These are phyloP conservation scores for Exophiala sp. DNA, from an alignment of 2,329 filamentous ascomycete genomes.

Conservation along the genomic window DNA sequence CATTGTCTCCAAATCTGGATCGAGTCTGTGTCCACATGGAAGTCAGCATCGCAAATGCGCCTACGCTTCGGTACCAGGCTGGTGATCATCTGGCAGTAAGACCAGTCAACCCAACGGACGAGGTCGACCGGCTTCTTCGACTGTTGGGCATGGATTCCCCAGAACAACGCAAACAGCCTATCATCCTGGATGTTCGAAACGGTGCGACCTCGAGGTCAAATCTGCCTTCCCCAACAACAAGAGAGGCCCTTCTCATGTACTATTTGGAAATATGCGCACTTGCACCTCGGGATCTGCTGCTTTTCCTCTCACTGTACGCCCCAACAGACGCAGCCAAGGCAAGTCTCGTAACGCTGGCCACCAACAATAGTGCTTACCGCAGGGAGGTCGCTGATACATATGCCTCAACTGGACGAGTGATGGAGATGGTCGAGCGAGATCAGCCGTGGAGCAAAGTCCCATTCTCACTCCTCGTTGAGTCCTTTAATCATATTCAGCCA, in stretches of 20 bases:
- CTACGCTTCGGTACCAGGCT: constrained; percentile 36
- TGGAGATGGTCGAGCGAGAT: constrained; percentile 72
- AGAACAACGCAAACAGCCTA: constrained; percentile 30
- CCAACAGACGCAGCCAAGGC: constrained; percentile 69
- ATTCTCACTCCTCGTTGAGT: constrained; percentile 24
- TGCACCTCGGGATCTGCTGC: constrained; percentile 83
- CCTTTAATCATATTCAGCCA: constrained; percentile 18
- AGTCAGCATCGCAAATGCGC: constrained; percentile 41
- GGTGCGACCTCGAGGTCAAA: constrained; percentile 42
- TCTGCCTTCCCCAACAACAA: constrained; percentile 85
- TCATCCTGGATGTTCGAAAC: constrained; percentile 20
- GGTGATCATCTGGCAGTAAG: constrained; percentile 42
- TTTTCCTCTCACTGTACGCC: constrained; percentile 76
- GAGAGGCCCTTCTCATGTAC: constrained; percentile 78
- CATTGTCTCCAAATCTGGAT: neutral
- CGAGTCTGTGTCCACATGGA: constrained; percentile 38
- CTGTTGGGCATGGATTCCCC: constrained; percentile 31
- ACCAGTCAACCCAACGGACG: constrained; percentile 38
- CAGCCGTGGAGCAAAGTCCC: constrained; percentile 16
- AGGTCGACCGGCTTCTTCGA: constrained; percentile 32
- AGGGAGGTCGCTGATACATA: neutral
- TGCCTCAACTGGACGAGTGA: constrained; percentile 77
- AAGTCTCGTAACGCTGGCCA: constrained; percentile 58
- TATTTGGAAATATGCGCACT: constrained; percentile 90
- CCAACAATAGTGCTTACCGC: neutral